phyloP scores from a whole-genome alignment of 805 yeast species.

The Pichia cephalocereana region DNA sequence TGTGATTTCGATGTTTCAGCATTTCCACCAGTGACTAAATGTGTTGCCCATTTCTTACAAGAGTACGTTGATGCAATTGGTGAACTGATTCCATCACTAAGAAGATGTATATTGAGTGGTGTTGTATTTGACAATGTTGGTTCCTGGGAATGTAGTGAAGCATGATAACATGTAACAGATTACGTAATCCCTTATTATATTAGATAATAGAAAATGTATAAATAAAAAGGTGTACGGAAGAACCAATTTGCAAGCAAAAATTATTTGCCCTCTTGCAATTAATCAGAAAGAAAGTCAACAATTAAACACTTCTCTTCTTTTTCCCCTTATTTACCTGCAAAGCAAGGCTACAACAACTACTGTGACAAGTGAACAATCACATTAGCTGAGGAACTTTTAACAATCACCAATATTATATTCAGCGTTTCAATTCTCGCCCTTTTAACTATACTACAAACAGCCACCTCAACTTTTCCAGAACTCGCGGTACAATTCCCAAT shows the following conservation, averaged over 20 bases:
- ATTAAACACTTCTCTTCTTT: no score
- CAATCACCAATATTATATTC: no score
- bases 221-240: not conserved
- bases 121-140: slow-evolving; percentile 27
- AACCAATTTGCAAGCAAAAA: not conserved
- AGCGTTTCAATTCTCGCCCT: not conserved
- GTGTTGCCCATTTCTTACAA: slow-evolving; percentile 38
- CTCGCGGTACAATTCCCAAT: not conserved
- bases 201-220: no score
- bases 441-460: not conserved
- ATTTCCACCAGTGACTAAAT: slow-evolving; percentile 31
- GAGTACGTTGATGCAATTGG: slow-evolving; percentile 32
- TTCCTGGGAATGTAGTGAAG: slow-evolving; percentile 14
- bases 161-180: no score
- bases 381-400: no score
- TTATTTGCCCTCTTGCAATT: not conserved
- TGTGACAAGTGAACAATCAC: no score
- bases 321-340: no score
- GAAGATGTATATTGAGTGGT: slow-evolving; percentile 31
- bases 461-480: not conserved
- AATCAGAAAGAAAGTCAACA: no score
- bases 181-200: no score
- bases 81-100: slow-evolving; percentile 26
- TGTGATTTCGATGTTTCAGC: slow-evolving; percentile 38
- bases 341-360: no score